These are phyloP conservation scores for Podochytrium sp. DNA, from an alignment of 192 early-diverging fungal genomes.

Conservation along the genomic window DNA sequence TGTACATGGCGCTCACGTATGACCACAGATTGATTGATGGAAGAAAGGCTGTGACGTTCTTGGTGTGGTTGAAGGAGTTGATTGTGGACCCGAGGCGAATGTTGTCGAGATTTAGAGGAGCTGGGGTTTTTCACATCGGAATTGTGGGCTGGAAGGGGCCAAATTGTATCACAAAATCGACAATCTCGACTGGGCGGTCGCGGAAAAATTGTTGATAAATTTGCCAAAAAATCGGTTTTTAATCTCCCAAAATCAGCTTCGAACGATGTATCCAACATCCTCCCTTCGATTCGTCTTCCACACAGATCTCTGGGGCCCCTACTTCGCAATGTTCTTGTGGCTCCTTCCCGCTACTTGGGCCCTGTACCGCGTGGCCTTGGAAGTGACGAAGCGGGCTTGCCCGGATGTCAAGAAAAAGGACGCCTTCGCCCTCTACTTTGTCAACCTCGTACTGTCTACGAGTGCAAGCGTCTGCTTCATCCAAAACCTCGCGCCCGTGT, in stretches of 20 bases:
- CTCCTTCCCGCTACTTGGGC: background rate
- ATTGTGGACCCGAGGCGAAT: constrained; percentile 95
- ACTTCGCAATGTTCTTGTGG: background rate
- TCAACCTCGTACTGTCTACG: background rate
- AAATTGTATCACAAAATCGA: too few relatives aligned
- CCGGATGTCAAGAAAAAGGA: background rate
- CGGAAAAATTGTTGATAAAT: too few relatives aligned
- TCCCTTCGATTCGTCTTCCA: background rate
- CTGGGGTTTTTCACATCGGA: too few relatives aligned
- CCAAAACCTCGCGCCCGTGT: background rate
- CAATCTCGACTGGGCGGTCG: too few relatives aligned
- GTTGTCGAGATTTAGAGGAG: constrained; percentile 80
- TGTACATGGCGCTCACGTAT: constrained; percentile 98
- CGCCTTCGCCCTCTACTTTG: background rate
- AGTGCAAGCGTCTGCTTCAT: background rate
- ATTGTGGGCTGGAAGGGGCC: too few relatives aligned
- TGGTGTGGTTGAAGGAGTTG: constrained; percentile 94
- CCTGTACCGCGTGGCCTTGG: background rate
- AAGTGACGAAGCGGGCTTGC: background rate
- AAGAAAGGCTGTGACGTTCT: constrained; percentile 97
- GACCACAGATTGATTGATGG: constrained; percentile 99
- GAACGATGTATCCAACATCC: background rate
- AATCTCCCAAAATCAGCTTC: too few relatives aligned
- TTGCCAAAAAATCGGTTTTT: too few relatives aligned
- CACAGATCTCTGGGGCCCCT: background rate